Conservation (phyloP, 75 land plant species). For the Selaginella moellendorffii region DNA sequence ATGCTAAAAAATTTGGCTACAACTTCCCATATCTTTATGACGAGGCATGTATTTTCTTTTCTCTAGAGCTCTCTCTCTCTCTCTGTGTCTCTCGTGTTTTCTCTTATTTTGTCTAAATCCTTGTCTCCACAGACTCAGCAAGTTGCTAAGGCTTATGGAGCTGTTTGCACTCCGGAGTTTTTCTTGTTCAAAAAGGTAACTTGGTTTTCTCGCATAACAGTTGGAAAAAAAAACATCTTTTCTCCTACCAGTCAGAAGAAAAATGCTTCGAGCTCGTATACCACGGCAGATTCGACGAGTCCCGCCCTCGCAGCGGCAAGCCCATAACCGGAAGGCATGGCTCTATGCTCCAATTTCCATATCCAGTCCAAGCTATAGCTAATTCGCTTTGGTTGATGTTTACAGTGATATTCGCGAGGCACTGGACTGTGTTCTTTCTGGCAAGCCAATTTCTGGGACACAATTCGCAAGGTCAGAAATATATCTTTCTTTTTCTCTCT, state of each 20-base stretch:
- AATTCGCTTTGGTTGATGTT: no score
- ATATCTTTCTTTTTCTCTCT: conserved; percentile 5
- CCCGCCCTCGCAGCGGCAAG: conserved; percentile 53
- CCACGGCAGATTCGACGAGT: conserved; percentile 96
- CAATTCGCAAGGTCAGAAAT: conserved; percentile 82
- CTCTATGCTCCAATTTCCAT: background rate
- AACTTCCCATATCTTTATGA: conserved; percentile 94
- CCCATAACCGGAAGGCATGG: conserved; percentile 77
- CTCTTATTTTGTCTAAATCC: background rate
- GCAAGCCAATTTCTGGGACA: conserved; percentile 36
- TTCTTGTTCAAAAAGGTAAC: conserved; percentile 76
- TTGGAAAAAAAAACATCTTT: background rate
- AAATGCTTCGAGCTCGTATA: conserved; percentile 80
- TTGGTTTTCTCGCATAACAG: background rate
- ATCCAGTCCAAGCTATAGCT: background rate
- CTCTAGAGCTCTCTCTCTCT: no score
- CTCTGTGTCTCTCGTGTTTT: no score
- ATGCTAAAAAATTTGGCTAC: conserved; percentile 57
- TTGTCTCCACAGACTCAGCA: conserved; percentile 69
- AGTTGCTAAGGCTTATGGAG: conserved; percentile 84
- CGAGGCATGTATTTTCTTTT: conserved; percentile 34
- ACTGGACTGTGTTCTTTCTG: conserved; percentile 63
- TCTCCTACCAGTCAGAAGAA: conserved; percentile 57
- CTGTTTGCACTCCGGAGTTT: conserved; percentile 94
- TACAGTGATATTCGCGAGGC: conserved; percentile 66